These are phyloP conservation scores for Hypoxylon trugodes DNA, from an alignment of 495 filamentous ascomycete species.

Conservation along the genomic window DNA sequence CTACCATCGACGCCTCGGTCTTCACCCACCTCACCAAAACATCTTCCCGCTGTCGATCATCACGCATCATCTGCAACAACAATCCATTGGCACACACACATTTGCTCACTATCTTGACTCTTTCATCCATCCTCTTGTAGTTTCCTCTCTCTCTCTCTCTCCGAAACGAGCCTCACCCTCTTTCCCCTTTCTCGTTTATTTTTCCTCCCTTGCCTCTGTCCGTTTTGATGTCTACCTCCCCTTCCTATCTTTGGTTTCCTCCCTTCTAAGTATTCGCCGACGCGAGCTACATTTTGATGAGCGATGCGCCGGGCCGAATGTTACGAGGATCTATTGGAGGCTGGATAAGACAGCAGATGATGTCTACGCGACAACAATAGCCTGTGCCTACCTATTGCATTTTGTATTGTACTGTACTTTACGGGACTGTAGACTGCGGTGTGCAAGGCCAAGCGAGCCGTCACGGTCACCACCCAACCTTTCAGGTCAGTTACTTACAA, in stretches of 20 bases:
- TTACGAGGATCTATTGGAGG: conserved; percentile 45
- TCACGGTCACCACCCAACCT: conserved; percentile 33
- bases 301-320: conserved; percentile 48
- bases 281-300: conserved; percentile 44
- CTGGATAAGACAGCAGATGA: conserved; percentile 45
- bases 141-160: background rate
- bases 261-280: conserved; percentile 29
- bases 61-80: conserved; percentile 41
- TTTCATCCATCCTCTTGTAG: conserved; percentile 17
- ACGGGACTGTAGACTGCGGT: conserved; percentile 4
- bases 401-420: conserved; percentile 21
- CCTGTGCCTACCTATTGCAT: conserved; percentile 29
- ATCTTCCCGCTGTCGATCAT: conserved; percentile 38
- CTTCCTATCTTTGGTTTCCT: too few relatives aligned
- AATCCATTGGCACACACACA: conserved; percentile 31
- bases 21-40: conserved; percentile 37
- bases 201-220: background rate
- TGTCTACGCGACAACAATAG: conserved; percentile 44
- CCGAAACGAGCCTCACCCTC: conserved; percentile 7
- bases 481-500: conserved; percentile 25
- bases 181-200: background rate
- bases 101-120: conserved; percentile 20
- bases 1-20: too few relatives aligned
- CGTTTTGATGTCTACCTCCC: too few relatives aligned
- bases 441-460: conserved; percentile 21